phyloP scores from a whole-genome alignment of 805 yeast genomes.

The Metschnikowia matae region DNA sequence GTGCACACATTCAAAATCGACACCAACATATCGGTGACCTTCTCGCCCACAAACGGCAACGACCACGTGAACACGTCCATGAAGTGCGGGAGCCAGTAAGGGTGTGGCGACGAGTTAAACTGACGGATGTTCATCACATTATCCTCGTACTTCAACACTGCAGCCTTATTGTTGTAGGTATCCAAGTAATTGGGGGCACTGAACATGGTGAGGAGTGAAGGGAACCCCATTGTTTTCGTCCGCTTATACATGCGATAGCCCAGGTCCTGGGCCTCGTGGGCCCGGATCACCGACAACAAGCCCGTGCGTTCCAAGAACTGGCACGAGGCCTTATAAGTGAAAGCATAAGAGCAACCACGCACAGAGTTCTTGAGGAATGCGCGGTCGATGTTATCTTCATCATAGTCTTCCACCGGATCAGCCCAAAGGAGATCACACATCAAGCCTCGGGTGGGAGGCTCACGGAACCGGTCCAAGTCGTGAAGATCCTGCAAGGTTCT shows the following conservation, averaged over 20 bases:
- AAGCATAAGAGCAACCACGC: conserved; percentile 91
- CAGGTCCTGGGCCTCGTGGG: conserved; percentile 97
- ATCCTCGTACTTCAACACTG: conserved; percentile 85
- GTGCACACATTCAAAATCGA: conserved; percentile 90
- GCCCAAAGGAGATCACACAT: conserved; percentile 97
- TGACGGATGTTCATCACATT: conserved; percentile 94
- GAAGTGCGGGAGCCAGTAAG: conserved; percentile 93
- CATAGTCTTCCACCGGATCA: conserved; percentile 90
- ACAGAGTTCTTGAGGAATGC: conserved; percentile 63
- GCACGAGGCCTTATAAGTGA: conserved; percentile 77
- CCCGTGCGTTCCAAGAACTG: conserved; percentile 74
- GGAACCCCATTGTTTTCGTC: conserved; percentile 81
- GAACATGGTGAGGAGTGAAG: conserved; percentile 84
- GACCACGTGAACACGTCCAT: conserved; percentile 99
- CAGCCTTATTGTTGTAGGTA: conserved; percentile 90
- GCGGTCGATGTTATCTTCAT: conserved; percentile 44
- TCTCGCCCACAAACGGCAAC: conserved; percentile 94
- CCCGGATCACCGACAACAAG: conserved; percentile 80
- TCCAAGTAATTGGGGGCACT: conserved; percentile 95
- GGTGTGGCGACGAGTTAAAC: conserved; percentile 89
- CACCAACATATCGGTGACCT: conserved; percentile 88
- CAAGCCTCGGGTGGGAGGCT: conserved; percentile 89
- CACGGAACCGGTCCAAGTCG: conserved; percentile 72
- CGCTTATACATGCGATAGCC: conserved; percentile 93
- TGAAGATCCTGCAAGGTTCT: conserved; percentile 64